Conservation (phyloP, 2,329 filamentous ascomycete genomes). For the Aspergillus amoenus region DNA sequence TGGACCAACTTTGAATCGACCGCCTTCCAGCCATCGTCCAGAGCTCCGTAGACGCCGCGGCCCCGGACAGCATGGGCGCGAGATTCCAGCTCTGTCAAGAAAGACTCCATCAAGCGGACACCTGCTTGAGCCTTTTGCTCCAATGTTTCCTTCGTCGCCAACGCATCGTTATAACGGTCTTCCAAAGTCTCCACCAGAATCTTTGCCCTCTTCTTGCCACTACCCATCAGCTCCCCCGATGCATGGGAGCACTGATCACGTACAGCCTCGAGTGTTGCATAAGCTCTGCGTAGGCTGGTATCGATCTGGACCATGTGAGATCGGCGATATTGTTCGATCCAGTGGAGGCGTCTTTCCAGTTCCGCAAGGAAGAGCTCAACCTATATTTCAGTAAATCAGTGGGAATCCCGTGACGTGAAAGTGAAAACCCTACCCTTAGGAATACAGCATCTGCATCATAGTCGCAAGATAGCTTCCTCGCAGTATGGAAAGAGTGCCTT, state of each 20-base stretch:
- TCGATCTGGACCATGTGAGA: constrained; percentile 78
- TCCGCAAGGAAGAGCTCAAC: constrained; percentile 64
- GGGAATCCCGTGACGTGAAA: background rate
- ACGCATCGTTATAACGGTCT: constrained; percentile 77
- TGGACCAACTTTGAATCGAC: constrained; percentile 76
- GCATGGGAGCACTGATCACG: constrained; percentile 85
- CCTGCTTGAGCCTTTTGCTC: constrained; percentile 90
- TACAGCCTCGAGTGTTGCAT: constrained; percentile 81
- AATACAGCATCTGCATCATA: constrained; percentile 47
- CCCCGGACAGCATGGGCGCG: constrained; percentile 78
- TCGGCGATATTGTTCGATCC: constrained; percentile 84
- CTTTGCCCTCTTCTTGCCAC: constrained; percentile 77
- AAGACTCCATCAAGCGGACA: constrained; percentile 79
- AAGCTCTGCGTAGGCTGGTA: constrained; percentile 78
- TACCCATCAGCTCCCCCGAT: constrained; percentile 85
- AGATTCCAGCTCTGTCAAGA: constrained; percentile 81
- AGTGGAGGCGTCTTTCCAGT: constrained; percentile 80
- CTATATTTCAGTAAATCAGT: constrained; percentile 24
- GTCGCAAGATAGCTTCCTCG: constrained; percentile 43
- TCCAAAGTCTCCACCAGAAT: constrained; percentile 93
- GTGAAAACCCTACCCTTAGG: constrained; percentile 34
- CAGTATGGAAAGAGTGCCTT: constrained; percentile 47
- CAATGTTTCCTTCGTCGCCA: constrained; percentile 80
- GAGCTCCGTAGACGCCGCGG: constrained; percentile 72
- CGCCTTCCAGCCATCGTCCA: constrained; percentile 76